A percentile compares a stretch with the other conserved stretches of the same genome.
These are phyloP conservation scores for Sarcodon sp. DNA, from an alignment of 768 basidiomycete genomes.

Conservation along the genomic window DNA sequence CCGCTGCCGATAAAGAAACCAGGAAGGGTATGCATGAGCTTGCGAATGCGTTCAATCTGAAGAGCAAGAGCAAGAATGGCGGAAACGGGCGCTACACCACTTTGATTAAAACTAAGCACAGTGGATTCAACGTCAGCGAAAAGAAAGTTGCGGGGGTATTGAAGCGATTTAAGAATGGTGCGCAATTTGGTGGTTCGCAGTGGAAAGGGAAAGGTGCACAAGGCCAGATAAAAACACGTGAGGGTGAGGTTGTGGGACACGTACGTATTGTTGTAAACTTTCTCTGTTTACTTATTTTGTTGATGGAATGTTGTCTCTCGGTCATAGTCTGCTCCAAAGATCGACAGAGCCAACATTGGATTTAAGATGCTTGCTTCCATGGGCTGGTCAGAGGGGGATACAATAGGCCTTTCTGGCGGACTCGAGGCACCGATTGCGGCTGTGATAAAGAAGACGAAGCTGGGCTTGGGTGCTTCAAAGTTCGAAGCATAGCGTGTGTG, in stretches of 20 bases:
- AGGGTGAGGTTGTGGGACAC: slow-evolving; percentile 86
- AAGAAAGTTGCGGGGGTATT: slow-evolving; percentile 37
- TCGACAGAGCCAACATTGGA: slow-evolving; percentile 70
- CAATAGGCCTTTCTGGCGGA: slow-evolving; percentile 56
- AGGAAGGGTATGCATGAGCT: slow-evolving; percentile 71
- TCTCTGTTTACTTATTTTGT: not conserved
- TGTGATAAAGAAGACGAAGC: slow-evolving; percentile 76
- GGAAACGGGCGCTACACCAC: slow-evolving; percentile 67
- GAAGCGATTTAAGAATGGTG: slow-evolving; percentile 4
- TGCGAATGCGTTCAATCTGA: slow-evolving; percentile 66
- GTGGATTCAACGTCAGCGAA: slow-evolving; percentile 45
- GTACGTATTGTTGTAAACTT: slow-evolving; percentile 18
- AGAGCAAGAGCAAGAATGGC: slow-evolving; percentile 63
- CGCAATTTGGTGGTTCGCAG: slow-evolving; percentile 1
- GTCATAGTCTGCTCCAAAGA: slow-evolving; percentile 68
- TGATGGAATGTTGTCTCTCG: not conserved
- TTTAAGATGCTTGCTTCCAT: slow-evolving; percentile 80
- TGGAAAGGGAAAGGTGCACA: slow-evolving; percentile 10
- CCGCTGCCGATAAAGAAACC: slow-evolving; percentile 64
- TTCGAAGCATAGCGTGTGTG: not conserved
- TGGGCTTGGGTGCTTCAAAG: slow-evolving; percentile 59
- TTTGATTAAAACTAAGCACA: slow-evolving; percentile 52
- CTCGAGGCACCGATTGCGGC: slow-evolving; percentile 70
- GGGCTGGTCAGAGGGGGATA: slow-evolving; percentile 83
- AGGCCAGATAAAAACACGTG: slow-evolving; percentile 31